Percentiles rank a stretch among this genome's conserved stretches.
These are phyloP conservation scores for Penicillium roqueforti DNA, from an alignment of 495 filamentous ascomycete species.

Conservation along the genomic window DNA sequence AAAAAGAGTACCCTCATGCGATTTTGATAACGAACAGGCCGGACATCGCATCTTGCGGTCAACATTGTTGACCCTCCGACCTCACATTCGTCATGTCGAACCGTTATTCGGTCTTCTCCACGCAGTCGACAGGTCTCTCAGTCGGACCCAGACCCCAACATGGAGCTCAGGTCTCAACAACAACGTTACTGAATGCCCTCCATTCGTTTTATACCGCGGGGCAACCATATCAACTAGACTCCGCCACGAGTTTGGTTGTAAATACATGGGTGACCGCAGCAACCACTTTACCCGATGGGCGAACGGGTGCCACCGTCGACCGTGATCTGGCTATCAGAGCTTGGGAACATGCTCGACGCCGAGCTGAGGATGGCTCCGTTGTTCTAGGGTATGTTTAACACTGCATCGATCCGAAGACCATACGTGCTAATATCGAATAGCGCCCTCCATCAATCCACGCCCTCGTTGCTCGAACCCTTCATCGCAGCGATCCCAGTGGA, in stretches of 20 bases:
- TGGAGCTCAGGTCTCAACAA: slow-evolving; percentile 80
- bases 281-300: slow-evolving; percentile 60
- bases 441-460: slow-evolving; percentile 82
- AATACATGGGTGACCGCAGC: slow-evolving; percentile 89
- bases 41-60: slow-evolving; percentile 8
- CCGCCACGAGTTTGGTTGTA: slow-evolving; percentile 87
- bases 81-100: slow-evolving; percentile 56
- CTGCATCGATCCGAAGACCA: background rate
- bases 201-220: slow-evolving; percentile 83
- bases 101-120: slow-evolving; percentile 85
- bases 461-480: slow-evolving; percentile 78
- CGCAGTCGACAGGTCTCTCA: slow-evolving; percentile 56
- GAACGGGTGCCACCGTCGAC: slow-evolving; percentile 73
- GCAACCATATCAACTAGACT: slow-evolving; percentile 78
- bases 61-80: background rate
- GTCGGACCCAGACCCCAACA: slow-evolving; percentile 58
- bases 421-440: slow-evolving; percentile 35
- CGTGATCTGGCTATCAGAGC: slow-evolving; percentile 71
- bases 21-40: slow-evolving; percentile 6
- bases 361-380: slow-evolving; percentile 95
- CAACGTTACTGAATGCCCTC: slow-evolving; percentile 83
- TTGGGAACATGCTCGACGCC: slow-evolving; percentile 93
- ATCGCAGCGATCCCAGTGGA: slow-evolving; percentile 72
- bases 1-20: slow-evolving; percentile 11
- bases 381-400: slow-evolving; percentile 64